phyloP scores from a whole-genome alignment of 75 land plant species.

The Isoetes taiwanensis region DNA sequence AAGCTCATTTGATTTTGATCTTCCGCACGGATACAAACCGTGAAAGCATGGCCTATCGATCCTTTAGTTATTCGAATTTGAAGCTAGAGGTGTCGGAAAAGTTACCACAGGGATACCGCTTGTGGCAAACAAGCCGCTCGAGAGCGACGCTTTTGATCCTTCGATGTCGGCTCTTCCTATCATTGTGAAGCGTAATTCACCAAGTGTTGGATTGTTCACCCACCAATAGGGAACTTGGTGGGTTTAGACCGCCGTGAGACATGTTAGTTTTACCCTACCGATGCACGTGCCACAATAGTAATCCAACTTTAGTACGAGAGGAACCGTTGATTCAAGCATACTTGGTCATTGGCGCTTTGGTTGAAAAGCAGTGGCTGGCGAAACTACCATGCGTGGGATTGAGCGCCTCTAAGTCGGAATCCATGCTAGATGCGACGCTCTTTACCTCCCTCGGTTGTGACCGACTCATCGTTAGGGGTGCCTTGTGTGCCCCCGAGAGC shows the following conservation, averaged over 20 bases:
- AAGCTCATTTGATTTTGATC: too few relatives aligned
- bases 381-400: constrained; percentile 5
- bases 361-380: constrained; percentile 3
- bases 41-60: constrained; percentile 4
- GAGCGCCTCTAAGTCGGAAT: constrained; percentile 1
- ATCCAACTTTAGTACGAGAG: constrained; percentile 5
- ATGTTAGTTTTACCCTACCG: constrained; percentile 2
- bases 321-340: constrained; percentile 8
- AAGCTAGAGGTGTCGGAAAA: not conserved
- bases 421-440: constrained; percentile 1
- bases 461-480: not conserved
- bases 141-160: constrained; percentile 4
- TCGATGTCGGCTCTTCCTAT: not conserved
- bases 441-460: constrained; percentile 1
- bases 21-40: not conserved
- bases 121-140: not conserved
- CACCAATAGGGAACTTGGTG: constrained; percentile 6
- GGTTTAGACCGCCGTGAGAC: constrained; percentile 7
- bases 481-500: constrained; percentile 2
- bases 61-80: too few relatives aligned
- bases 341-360: constrained; percentile 2
- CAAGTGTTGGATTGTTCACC: constrained; percentile 2
- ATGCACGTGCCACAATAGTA: not conserved
- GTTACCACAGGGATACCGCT: constrained; percentile 3
- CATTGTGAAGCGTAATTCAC: constrained; percentile 8